phyloP scores from a whole-genome alignment of 345 rosid genomes.

The Eucalyptus albens region DNA sequence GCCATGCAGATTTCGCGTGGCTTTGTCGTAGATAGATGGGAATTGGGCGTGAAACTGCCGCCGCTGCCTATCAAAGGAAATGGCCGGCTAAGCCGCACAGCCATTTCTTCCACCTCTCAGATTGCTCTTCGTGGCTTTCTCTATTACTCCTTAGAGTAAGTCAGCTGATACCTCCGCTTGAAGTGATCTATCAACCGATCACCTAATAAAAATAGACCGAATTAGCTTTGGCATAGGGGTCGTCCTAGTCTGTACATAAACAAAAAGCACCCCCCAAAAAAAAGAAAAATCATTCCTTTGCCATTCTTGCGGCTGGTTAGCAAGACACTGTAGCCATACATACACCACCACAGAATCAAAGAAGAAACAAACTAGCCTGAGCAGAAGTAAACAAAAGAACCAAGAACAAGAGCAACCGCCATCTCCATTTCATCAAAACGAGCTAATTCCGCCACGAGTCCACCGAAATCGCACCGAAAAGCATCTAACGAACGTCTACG shows the following conservation, averaged over 20 bases:
- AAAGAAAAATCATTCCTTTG: neutral
- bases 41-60: neutral
- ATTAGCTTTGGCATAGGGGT: neutral
- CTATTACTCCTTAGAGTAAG: neutral
- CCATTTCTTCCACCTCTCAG: neutral
- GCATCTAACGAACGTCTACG: neutral
- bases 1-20: conserved; percentile 1
- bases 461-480: neutral
- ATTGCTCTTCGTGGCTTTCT: neutral
- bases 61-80: neutral
- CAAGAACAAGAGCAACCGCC: neutral
- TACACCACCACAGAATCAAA: neutral
- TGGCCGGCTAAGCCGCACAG: neutral
- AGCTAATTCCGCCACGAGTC: neutral
- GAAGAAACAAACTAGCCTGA: neutral
- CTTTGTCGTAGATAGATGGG: neutral
- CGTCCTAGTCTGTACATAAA: neutral
- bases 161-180: neutral
- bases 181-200: neutral
- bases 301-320: neutral
- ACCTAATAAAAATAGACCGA: neutral
- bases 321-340: neutral
- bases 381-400: neutral
- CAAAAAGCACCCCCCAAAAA: neutral
- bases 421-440: neutral